A percentile compares a stretch with the other conserved stretches of the same genome.
Evolutionary conservation across 331 rosid species (phyloP).

Genomic region (Phaseolus coccineus): DNA sequence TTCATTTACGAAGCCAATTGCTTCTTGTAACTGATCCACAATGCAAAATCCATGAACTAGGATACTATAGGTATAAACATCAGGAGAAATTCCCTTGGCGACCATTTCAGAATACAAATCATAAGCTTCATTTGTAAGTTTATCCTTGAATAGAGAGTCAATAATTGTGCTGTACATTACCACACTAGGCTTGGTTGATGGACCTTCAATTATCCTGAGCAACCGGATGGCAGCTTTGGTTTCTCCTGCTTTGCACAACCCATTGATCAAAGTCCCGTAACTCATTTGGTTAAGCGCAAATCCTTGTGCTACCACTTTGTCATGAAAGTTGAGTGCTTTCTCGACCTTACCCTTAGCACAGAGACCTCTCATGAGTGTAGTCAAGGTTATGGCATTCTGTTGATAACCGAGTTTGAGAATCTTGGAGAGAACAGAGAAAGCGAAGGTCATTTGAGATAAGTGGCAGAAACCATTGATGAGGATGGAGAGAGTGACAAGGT

Average conservation of each 20-base stretch:
- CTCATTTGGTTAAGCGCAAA: constrained; percentile 1
- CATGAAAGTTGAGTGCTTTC: constrained; percentile 34
- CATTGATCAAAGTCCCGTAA: too few species aligned
- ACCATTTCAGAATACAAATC: not conserved
- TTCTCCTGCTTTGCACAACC: too few species aligned
- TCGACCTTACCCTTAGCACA: not conserved
- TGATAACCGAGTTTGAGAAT: constrained; percentile 34
- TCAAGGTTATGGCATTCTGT: not conserved
- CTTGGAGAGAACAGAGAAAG: constrained; percentile 28
- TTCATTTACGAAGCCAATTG: too few species aligned
- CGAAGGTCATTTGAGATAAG: not conserved
- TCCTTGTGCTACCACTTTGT: not conserved
- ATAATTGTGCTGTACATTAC: too few species aligned
- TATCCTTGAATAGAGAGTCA: too few species aligned
- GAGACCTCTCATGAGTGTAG: constrained; percentile 27
- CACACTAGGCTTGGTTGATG: too few species aligned
- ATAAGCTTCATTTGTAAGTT: too few species aligned
- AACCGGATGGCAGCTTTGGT: too few species aligned
- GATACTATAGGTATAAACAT: constrained; percentile 12
- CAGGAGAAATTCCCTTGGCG: not conserved
- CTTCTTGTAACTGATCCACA: too few species aligned
- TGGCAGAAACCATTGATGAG: constrained; percentile 30
- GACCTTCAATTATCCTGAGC: too few species aligned
- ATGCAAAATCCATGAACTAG: not conserved
- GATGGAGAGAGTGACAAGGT: not conserved